These are phyloP conservation scores for Limnomonas spitsbergensis DNA, from an alignment of 139 green algal species.

Conservation along the genomic window DNA sequence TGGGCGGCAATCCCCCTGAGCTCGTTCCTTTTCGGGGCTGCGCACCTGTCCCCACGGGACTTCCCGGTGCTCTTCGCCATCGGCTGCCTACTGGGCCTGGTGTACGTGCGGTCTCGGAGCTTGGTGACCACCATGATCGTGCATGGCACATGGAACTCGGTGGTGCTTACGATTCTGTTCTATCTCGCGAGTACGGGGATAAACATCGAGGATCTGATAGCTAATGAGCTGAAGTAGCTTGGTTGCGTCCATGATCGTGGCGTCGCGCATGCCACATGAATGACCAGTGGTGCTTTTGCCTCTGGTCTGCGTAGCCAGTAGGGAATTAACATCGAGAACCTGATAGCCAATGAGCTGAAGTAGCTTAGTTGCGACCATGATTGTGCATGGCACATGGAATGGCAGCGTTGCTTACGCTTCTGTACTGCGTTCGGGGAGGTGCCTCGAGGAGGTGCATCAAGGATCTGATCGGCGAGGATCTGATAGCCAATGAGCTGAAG, in stretches of 20 bases:
- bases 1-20: conserved; percentile 61
- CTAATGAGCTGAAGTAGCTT: not conserved
- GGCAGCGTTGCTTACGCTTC: conserved; percentile 63
- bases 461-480: conserved; percentile 65
- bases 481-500: conserved; percentile 31
- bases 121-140: conserved; percentile 88
- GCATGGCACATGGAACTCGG: conserved; percentile 80
- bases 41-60: conserved; percentile 73
- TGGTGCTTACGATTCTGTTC: conserved; percentile 72
- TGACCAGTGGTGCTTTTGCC: too few species aligned
- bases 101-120: conserved; percentile 73
- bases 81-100: conserved; percentile 58
- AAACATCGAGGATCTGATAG: conserved; percentile 63
- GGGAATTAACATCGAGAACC: too few species aligned
- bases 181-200: conserved; percentile 54
- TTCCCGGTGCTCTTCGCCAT: conserved; percentile 76
- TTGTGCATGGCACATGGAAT: conserved; percentile 88
- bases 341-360: conserved; percentile 62
- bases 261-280: too few species aligned
- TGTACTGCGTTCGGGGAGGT: conserved; percentile 63
- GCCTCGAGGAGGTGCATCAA: too few species aligned
- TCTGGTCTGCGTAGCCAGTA: too few species aligned
- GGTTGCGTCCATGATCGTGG: not conserved
- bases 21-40: conserved; percentile 64
- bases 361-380: conserved; percentile 87